A percentile compares a stretch with the other conserved stretches of the same genome.
phyloP scores from a whole-genome alignment of 1,284 basidiomycete genomes.

The Pascua guehoae region DNA sequence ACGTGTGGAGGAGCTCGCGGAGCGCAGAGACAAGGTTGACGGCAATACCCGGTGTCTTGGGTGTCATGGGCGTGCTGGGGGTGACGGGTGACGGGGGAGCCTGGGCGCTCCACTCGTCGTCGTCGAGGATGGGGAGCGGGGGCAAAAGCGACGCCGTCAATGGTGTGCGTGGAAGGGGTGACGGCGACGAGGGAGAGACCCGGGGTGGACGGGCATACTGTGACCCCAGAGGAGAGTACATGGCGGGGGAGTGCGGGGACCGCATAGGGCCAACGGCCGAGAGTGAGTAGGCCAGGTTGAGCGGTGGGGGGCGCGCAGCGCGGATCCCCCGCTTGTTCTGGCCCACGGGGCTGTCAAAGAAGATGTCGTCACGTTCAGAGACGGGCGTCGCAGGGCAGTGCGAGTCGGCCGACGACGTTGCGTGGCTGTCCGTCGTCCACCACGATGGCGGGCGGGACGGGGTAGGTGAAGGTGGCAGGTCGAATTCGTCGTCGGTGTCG shows the following conservation, averaged over 20 bases:
- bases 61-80: constrained; percentile 13
- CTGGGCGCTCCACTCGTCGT: constrained; percentile 12
- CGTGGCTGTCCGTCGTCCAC: not conserved
- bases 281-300: constrained; percentile 3
- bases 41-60: not conserved
- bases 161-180: constrained; percentile 5
- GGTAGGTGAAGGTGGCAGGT: not conserved
- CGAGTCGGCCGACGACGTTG: not conserved
- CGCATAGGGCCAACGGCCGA: not conserved
- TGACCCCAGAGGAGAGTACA: not conserved
- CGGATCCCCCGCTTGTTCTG: not conserved
- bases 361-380: constrained; percentile 8
- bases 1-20: constrained; percentile 16
- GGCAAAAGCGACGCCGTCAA: constrained; percentile 15
- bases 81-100: constrained; percentile 2
- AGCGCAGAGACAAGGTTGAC: constrained; percentile 19
- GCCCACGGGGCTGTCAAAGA: constrained; percentile 7
- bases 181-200: constrained; percentile 1
- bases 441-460: not conserved
- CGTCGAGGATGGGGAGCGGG: constrained; percentile 22
- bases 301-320: constrained; percentile 1
- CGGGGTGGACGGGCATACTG: constrained; percentile 8
- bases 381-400: constrained; percentile 3
- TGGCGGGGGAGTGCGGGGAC: constrained; percentile 3
- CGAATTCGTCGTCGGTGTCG: not conserved